Percentiles rank a stretch among this genome's conserved stretches.
Evolutionary conservation across 129 eudicot species (phyloP).

Genomic region (Flaveria ramosissima): DNA sequence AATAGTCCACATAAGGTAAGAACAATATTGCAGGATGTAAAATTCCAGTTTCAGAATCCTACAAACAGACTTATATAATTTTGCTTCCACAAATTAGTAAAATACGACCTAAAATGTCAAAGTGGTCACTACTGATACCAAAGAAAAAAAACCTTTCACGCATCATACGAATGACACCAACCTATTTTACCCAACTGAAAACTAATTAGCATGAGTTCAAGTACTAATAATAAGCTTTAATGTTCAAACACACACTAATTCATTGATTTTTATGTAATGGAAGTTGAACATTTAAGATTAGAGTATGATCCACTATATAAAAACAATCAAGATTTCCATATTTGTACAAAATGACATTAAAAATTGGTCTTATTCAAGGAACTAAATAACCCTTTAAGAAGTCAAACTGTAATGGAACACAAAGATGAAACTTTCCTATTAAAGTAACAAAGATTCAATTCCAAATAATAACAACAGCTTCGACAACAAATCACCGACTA

Average conservation of each 20-base stretch:
- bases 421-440: too few species aligned
- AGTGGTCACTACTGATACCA: not conserved
- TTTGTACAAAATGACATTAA: not conserved
- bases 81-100: not conserved
- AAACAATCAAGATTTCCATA: not conserved
- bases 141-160: not conserved
- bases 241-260: not conserved
- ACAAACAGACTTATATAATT: not conserved
- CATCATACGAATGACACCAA: not conserved
- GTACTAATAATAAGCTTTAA: not conserved
- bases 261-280: not conserved
- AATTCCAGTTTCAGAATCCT: not conserved
- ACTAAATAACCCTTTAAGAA: not conserved
- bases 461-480: not conserved
- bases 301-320: not conserved
- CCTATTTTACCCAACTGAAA: not conserved
- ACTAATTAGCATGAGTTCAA: not conserved
- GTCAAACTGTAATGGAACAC: too few species aligned
- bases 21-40: not conserved
- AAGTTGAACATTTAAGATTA: not conserved
- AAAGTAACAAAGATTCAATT: not conserved
- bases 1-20: not conserved
- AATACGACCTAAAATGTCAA: not conserved
- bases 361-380: not conserved
- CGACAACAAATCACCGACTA: not conserved